phyloP scores from a whole-genome alignment of 2,329 filamentous ascomycete genomes.

The Lasiodiplodia gonubiensis region DNA sequence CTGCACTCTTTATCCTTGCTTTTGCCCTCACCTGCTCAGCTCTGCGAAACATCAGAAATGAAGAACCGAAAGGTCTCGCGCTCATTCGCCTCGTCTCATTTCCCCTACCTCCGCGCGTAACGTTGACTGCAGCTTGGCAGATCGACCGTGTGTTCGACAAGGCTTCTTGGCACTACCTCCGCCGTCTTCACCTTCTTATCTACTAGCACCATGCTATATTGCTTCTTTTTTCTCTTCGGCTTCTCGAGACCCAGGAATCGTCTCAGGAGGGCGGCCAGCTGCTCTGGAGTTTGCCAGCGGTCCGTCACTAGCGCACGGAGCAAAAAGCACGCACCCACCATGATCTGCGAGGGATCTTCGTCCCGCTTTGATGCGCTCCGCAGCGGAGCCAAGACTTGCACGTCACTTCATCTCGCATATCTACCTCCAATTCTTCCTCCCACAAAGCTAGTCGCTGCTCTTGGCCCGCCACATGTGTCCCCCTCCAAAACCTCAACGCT shows the following conservation, averaged over 20 bases:
- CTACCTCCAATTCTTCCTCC: not conserved
- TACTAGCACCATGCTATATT: not conserved
- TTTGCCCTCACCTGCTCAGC: not conserved
- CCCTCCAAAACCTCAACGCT: conserved; percentile 13
- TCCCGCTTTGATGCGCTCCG: conserved; percentile 6
- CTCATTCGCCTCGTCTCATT: conserved; percentile 9
- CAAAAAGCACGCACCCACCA: conserved; percentile 11
- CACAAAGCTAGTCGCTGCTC: not conserved
- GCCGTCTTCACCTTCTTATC: not conserved
- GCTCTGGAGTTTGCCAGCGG: not conserved
- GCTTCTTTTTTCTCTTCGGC: not conserved
- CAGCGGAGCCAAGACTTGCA: not conserved
- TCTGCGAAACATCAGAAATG: not conserved
- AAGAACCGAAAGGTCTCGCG: not conserved
- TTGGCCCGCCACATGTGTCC: not conserved
- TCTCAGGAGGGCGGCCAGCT: not conserved
- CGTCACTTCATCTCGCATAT: not conserved
- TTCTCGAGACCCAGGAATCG: not conserved
- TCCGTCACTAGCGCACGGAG: not conserved
- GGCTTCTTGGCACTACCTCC: conserved; percentile 2
- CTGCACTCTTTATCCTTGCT: not conserved
- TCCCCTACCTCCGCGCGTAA: conserved; percentile 6
- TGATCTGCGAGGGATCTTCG: conserved; percentile 23
- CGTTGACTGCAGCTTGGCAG: not conserved
- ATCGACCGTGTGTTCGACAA: not conserved